Base-by-base conservation (phyloP, 1,284 basidiomycete genomes). In the Cryptococcus sp. region DNA sequence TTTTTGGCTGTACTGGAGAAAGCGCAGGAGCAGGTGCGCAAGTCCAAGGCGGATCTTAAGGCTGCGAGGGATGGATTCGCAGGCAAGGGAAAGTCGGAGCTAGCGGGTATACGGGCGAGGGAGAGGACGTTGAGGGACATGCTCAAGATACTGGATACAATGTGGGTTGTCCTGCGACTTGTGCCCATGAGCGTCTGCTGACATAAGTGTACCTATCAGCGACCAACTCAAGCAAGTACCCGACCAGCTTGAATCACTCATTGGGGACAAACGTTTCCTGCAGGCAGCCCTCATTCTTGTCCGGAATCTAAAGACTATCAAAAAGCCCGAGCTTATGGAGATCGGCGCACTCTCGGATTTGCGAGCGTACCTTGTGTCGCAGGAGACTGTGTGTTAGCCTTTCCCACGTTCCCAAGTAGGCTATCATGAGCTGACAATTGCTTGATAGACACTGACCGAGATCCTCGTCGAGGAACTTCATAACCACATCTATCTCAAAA, bases 401-500 rank as follows among this genome's bases (percentile, higher is more conserved):
- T 15, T n/a, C n/a, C n/a, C n/a, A n/a, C n/a, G n/a, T n/a, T n/a
- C n/a, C 9, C 9, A 12, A n/a, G 12, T 51, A 28, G 12, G 4
- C 5, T n/a, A 20, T 28, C 5, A 36, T 33, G 1, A 20, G 15
- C 21, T 37, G 16, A 47, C 37, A 18, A n/a, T 35, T 9, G 28
- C 52, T 38, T 13, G 5, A 7, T 62, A 94, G 90, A 87, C 89
- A 11, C 78, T 97, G 46, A 83, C 88, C 51, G 94, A 99, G 62
- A 96, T 98, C 56, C 78, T 98, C 52, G 82, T 96, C 16, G 96
- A 99, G 65, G 96, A 99, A 72, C 81, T 99, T 23, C 94, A 98
- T 73, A 93, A 87, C 67, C 96, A 98, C 75, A 79, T 99, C n/a
- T 99, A 98, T 76, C 83, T 99, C 57, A 98, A 96, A 72, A 91